Conservation (phyloP, 2,329 filamentous ascomycete genomes). For the Apiospora arundinis region DNA sequence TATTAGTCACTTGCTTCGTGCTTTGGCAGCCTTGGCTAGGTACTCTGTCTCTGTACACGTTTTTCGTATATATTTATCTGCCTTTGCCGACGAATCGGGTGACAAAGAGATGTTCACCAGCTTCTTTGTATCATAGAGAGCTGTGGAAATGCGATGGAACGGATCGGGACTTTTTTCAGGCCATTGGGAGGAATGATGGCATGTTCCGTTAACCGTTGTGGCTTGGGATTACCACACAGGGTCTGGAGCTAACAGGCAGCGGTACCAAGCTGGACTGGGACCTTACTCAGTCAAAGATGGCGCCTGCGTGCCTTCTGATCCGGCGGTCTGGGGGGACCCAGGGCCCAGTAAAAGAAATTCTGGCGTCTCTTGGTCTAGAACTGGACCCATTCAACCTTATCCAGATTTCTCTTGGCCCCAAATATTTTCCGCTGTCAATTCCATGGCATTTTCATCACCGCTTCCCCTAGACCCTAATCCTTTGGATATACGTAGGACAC, state of each 20-base stretch:
- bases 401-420: neutral
- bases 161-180: neutral
- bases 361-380: constrained; percentile 1
- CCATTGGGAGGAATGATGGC: neutral
- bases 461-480: neutral
- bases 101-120: neutral
- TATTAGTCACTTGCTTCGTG: neutral
- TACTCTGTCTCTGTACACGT: no score
- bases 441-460: neutral
- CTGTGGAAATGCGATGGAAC: neutral
- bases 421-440: constrained; percentile 10
- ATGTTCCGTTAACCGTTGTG: neutral
- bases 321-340: neutral
- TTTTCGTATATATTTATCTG: neutral
- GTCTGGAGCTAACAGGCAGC: neutral
- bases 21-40: neutral
- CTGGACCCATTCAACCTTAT: constrained; percentile 1
- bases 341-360: neutral
- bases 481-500: neutral
- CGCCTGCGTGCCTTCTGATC: neutral
- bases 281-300: neutral
- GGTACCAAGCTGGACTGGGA: neutral
- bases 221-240: neutral
- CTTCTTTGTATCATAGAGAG: neutral
- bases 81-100: neutral